These are phyloP conservation scores for Pyrus hybrid DNA, from an alignment of 331 rosid genomes.

Conservation along the genomic window DNA sequence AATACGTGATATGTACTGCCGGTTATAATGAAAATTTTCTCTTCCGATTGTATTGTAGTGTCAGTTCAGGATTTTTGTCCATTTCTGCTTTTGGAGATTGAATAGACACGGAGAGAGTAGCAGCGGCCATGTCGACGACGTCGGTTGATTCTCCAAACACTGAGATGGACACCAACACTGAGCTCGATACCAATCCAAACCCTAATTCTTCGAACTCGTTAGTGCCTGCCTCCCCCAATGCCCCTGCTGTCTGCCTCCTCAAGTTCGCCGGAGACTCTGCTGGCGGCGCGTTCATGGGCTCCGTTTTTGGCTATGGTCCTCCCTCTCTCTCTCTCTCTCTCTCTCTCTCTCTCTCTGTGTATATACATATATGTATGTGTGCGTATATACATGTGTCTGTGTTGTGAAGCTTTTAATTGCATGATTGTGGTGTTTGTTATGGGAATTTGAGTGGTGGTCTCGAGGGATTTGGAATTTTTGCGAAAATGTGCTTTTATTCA, in stretches of 20 bases:
- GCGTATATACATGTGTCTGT: background rate
- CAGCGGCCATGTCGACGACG: constrained; percentile 40
- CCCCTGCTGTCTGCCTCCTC: constrained; percentile 65
- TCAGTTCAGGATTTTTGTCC: background rate
- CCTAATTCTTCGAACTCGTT: constrained; percentile 38
- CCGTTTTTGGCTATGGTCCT: constrained; percentile 85
- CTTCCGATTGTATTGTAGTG: too few species aligned
- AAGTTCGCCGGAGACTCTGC: constrained; percentile 71
- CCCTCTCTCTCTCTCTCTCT: background rate
- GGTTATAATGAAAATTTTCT: too few species aligned
- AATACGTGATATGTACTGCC: too few species aligned
- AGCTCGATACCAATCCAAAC: constrained; percentile 9
- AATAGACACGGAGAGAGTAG: background rate
- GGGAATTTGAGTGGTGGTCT: background rate
- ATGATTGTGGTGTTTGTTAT: background rate
- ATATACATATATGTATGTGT: background rate
- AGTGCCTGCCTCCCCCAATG: constrained; percentile 27
- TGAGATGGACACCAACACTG: constrained; percentile 27
- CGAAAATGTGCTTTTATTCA: too few species aligned
- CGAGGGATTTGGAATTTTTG: too few species aligned
- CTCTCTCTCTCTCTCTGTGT: background rate
- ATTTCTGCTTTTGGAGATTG: background rate
- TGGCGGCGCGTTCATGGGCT: constrained; percentile 92
- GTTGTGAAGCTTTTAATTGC: background rate
- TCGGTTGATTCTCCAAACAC: constrained; percentile 32